phyloP scores from a whole-genome alignment of 1,139 yeast genomes.

The Magnusiomyces clavatus region DNA sequence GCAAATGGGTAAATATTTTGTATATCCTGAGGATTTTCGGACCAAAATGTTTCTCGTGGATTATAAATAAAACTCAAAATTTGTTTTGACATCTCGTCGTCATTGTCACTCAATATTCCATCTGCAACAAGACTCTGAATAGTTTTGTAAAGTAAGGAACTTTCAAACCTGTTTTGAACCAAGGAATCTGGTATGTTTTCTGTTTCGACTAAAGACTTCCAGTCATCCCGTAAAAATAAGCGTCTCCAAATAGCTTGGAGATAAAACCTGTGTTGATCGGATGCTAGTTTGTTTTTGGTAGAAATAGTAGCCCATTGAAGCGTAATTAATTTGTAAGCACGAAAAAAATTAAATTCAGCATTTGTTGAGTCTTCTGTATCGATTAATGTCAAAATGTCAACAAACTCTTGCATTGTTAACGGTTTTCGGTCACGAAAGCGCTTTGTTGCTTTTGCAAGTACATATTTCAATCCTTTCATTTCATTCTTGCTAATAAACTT shows the following conservation, averaged over 20 bases:
- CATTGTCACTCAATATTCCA: too few species aligned
- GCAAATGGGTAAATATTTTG: too few species aligned
- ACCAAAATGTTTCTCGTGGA: too few species aligned
- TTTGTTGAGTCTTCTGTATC: slow-evolving; percentile 25
- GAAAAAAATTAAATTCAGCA: slow-evolving; percentile 33
- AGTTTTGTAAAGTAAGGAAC: slow-evolving; percentile 38
- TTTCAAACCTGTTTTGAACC: slow-evolving; percentile 36
- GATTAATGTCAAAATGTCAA: slow-evolving; percentile 51
- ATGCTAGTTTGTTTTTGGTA: slow-evolving; percentile 25
- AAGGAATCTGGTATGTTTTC: slow-evolving; percentile 40
- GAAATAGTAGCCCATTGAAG: slow-evolving; percentile 17
- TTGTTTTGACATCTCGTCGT: too few species aligned
- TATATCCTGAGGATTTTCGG: too few species aligned
- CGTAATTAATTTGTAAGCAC: slow-evolving; percentile 37
- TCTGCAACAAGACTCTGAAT: slow-evolving; percentile 3
- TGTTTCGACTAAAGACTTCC: slow-evolving; percentile 41
- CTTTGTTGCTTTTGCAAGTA: slow-evolving; percentile 30
- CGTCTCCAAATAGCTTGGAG: slow-evolving; percentile 53
- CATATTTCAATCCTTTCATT: slow-evolving; percentile 13
- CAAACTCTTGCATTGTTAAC: slow-evolving; percentile 41
- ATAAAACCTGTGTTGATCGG: slow-evolving; percentile 27
- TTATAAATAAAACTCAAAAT: too few species aligned
- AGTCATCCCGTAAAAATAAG: slow-evolving; percentile 51
- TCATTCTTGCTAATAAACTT: slow-evolving; percentile 10
- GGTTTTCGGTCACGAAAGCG: slow-evolving; percentile 37